Conservation (phyloP, 148 eudicot genomes). For the Chenopodium quinoa region DNA sequence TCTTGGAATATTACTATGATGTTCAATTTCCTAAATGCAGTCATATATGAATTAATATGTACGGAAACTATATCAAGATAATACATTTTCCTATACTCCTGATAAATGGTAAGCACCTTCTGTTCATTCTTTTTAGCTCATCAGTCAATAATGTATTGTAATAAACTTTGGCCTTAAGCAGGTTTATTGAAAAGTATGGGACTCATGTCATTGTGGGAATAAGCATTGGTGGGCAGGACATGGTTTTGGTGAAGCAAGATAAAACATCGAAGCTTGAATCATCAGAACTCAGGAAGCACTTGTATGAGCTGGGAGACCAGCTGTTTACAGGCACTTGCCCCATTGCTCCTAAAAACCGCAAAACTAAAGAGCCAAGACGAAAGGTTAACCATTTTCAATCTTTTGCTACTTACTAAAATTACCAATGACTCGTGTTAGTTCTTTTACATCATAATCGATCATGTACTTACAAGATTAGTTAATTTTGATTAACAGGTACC, state of each 20-base stretch:
- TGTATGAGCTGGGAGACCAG: slow-evolving; percentile 74
- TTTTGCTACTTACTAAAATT: not conserved
- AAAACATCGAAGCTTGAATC: slow-evolving; percentile 59
- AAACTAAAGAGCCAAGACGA: slow-evolving; percentile 38
- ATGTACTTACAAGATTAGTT: slow-evolving; percentile 7
- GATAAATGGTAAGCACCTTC: not conserved
- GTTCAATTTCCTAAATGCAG: too few species aligned
- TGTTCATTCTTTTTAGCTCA: not conserved
- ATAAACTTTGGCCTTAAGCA: slow-evolving; percentile 24
- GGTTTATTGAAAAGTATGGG: slow-evolving; percentile 84
- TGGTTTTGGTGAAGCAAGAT: slow-evolving; percentile 71
- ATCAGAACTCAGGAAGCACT: slow-evolving; percentile 57
- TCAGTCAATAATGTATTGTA: not conserved
- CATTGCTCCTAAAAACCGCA: slow-evolving; percentile 39
- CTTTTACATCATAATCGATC: not conserved
- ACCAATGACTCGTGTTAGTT: not conserved
- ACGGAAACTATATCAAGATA: too few species aligned
- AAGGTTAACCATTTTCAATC: slow-evolving; percentile 37
- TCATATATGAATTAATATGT: too few species aligned
- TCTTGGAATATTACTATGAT: too few species aligned
- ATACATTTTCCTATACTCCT: too few species aligned
- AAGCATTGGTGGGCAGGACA: slow-evolving; percentile 74
- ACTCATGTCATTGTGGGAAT: slow-evolving; percentile 88
- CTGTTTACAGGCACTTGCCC: slow-evolving; percentile 63
- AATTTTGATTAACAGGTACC: slow-evolving; percentile 43